These are phyloP conservation scores for Sporothrix mexicana DNA, from an alignment of 2,329 filamentous ascomycete genomes.

Conservation along the genomic window DNA sequence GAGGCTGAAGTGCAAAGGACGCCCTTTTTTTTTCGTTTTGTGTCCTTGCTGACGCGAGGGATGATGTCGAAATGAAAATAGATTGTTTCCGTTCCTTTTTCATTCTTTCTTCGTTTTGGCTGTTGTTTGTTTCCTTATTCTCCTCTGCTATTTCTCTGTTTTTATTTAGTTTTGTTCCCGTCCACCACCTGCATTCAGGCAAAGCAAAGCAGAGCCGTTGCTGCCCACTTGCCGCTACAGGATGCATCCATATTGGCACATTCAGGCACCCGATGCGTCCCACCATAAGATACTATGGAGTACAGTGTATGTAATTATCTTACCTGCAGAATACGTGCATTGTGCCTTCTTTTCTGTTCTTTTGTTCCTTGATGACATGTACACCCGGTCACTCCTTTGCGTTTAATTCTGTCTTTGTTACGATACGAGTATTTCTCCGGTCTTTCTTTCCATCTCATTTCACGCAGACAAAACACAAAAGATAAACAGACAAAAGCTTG, in stretches of 20 bases:
- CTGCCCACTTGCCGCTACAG: not conserved
- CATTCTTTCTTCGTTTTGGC: not conserved
- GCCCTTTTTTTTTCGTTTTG: not conserved
- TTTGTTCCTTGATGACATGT: not conserved
- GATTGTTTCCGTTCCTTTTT: not conserved
- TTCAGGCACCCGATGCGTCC: not conserved
- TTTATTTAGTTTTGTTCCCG: not conserved
- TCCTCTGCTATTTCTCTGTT: not conserved
- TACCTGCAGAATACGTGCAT: conserved; percentile 7
- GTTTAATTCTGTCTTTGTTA: not conserved
- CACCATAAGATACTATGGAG: not conserved
- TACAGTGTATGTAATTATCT: too few species aligned
- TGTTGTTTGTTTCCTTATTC: not conserved
- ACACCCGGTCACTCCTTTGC: not conserved
- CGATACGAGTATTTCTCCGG: not conserved
- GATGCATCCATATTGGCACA: conserved; percentile 5
- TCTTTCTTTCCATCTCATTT: not conserved
- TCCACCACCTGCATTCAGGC: conserved; percentile 22
- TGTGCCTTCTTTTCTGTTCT: not conserved
- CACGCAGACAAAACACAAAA: too few species aligned
- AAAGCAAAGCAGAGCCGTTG: conserved; percentile 17
- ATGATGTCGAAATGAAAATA: not conserved
- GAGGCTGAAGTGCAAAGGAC: not conserved
- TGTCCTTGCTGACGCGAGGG: not conserved
- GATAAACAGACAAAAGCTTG: too few species aligned